phyloP scores from a whole-genome alignment of 495 filamentous ascomycete species.

The Penicillium lagena region DNA sequence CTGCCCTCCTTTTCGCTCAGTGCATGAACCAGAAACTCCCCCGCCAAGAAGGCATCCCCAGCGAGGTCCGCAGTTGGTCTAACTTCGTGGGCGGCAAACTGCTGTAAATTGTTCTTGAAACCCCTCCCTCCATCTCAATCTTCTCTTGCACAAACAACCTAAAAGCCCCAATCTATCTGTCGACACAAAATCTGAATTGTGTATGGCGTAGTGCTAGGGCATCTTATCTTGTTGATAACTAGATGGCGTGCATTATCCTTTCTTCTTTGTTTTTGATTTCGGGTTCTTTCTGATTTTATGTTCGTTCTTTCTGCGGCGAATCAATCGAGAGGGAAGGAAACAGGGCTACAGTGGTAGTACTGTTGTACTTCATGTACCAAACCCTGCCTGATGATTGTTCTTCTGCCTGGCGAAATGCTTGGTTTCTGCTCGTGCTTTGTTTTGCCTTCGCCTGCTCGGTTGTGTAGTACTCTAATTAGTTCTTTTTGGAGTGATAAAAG shows the following conservation, averaged over 20 bases:
- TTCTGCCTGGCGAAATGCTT: too few relatives aligned
- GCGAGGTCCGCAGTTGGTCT: conserved; percentile 89
- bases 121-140: too few relatives aligned
- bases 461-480: too few relatives aligned
- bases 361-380: too few relatives aligned
- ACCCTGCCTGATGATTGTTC: too few relatives aligned
- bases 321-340: too few relatives aligned
- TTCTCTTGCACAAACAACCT: conserved; percentile 11
- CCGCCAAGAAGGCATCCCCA: conserved; percentile 70
- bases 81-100: conserved; percentile 90
- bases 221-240: conserved; percentile 19
- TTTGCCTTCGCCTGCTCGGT: too few relatives aligned
- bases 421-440: too few relatives aligned
- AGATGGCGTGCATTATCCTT: conserved; percentile 22
- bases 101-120: conserved; percentile 49
- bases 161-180: conserved; percentile 6
- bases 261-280: conserved; percentile 4
- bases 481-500: too few relatives aligned
- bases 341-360: too few relatives aligned
- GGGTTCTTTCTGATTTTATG: neutral
- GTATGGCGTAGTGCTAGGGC: conserved; percentile 22
- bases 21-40: conserved; percentile 96
- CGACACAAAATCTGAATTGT: neutral
- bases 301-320: neutral
- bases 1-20: conserved; percentile 87